Evolutionary conservation across 2,329 filamentous ascomycete species (phyloP), one percentile per base, ranked within the genome.

Genomic region (Knufia fluminis): DNA sequence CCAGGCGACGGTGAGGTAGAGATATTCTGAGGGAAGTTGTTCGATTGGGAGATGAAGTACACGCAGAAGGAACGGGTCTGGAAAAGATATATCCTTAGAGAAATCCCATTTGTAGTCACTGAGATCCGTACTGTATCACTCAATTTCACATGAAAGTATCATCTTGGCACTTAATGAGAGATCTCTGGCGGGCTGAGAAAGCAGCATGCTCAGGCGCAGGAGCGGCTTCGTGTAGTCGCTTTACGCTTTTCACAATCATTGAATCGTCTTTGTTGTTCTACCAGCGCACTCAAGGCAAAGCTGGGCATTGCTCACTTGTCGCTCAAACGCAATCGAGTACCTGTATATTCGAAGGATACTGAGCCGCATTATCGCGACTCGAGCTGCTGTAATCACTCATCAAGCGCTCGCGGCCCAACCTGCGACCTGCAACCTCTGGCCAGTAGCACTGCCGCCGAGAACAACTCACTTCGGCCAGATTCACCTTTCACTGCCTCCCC

Each of bases 381-480:
- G 3, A 43, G 24, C 40, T n/a, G 20, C n/a, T 26, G 24, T 23
- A 43, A n/a, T 9, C 40, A 43, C 9, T 7, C 7, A 3, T 26
- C 33, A 39, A 39, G 22, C 45, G 45, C 17, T 48, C 45, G 45
- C 33, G 45, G 45, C 33, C 45, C 35, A 39, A 48, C 31, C 44
- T 22, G 28, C 44, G 31, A 38, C 45, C 35, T 17, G 19, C 22
- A 6, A 39, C 33, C 19, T 17, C 23, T 24, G 23, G 12, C 19
- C 45, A 14, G n/a, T n/a, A 24, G 14, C 9, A 41, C 38, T 41
- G 14, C 14, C 26, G 26, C 26, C 26, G 24, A 26, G 14, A 19
- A 43, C 40, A 28, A 26, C 17, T 26, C 22, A 14, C 3, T 14
- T 28, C 19, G 3, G 24, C 40, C 22, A 4, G 10, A 9, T 26